Conservation (phyloP, 805 yeast genomes). For the Kodamaea kaohsiungensis region DNA sequence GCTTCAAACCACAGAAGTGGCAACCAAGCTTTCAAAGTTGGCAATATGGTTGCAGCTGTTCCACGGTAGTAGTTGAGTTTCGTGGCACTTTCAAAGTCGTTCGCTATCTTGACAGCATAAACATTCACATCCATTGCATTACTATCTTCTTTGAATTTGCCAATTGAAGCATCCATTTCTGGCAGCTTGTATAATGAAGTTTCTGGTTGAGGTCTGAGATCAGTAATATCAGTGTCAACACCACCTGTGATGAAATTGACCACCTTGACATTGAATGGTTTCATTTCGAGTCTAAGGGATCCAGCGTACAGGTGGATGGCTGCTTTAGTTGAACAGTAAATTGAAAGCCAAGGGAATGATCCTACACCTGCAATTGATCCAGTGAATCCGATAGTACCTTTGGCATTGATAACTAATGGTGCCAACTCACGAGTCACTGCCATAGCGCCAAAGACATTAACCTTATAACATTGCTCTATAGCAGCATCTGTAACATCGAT, state of each 20-base stretch:
- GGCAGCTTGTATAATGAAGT: conserved; percentile 53
- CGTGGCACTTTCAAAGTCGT: conserved; percentile 34
- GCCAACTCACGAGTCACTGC: conserved; percentile 60
- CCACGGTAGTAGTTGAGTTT: conserved; percentile 5
- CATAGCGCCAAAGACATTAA: conserved; percentile 71
- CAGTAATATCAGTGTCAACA: conserved; percentile 63
- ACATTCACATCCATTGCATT: not conserved
- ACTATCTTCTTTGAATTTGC: conserved; percentile 55
- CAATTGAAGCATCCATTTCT: conserved; percentile 52
- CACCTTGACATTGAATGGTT: conserved; percentile 73
- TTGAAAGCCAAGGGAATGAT: conserved; percentile 72
- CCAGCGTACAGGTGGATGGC: conserved; percentile 75
- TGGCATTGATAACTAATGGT: conserved; percentile 56
- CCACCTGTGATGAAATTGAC: conserved; percentile 75
- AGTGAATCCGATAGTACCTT: conserved; percentile 71
- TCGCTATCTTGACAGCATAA: conserved; percentile 38
- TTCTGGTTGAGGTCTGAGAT: conserved; percentile 59
- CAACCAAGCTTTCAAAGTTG: not conserved
- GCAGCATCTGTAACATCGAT: conserved; percentile 61
- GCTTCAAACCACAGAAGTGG: not conserved
- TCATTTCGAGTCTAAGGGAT: conserved; percentile 62
- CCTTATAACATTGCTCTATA: conserved; percentile 53
- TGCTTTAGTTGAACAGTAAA: conserved; percentile 70
- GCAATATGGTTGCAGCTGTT: not conserved
- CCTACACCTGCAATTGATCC: conserved; percentile 68